phyloP scores from a whole-genome alignment of 306 rosid genomes.

The Prosopis cineraria region DNA sequence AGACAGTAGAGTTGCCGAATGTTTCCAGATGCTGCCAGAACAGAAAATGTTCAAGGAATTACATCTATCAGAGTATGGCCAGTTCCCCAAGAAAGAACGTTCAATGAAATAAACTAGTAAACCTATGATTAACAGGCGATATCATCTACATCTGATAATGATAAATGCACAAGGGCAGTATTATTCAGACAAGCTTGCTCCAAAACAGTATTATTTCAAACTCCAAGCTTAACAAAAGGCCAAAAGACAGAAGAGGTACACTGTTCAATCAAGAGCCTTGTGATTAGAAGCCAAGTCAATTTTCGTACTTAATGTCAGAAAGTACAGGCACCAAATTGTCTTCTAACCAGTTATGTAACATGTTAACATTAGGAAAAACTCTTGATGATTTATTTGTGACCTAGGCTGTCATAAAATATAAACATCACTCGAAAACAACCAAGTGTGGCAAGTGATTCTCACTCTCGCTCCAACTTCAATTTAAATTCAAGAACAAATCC shows the following conservation, averaged over 20 bases:
- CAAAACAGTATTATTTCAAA: neutral
- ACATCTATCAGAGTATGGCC: neutral
- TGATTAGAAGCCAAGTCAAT: neutral
- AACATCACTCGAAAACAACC: neutral
- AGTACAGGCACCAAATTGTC: neutral
- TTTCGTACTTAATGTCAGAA: neutral
- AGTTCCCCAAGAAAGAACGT: conserved; percentile 11
- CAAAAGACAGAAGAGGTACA: neutral
- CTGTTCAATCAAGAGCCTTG: neutral
- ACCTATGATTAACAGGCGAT: neutral
- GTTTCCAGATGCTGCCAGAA: conserved; percentile 89
- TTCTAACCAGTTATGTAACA: neutral
- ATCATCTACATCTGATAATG: neutral
- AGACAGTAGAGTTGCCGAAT: conserved; percentile 97
- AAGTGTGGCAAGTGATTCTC: neutral
- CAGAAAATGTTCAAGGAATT: conserved; percentile 28
- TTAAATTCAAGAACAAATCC: conserved; percentile 7
- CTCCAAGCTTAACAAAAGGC: neutral
- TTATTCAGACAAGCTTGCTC: neutral
- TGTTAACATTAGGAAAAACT: neutral
- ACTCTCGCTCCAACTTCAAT: neutral
- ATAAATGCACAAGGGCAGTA: neutral
- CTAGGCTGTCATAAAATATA: neutral
- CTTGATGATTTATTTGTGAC: neutral
- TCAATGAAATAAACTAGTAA: neutral